These are phyloP conservation scores for Eragrostis curvula DNA, from an alignment of 176 grass and related monocot genomes.

Conservation along the genomic window DNA sequence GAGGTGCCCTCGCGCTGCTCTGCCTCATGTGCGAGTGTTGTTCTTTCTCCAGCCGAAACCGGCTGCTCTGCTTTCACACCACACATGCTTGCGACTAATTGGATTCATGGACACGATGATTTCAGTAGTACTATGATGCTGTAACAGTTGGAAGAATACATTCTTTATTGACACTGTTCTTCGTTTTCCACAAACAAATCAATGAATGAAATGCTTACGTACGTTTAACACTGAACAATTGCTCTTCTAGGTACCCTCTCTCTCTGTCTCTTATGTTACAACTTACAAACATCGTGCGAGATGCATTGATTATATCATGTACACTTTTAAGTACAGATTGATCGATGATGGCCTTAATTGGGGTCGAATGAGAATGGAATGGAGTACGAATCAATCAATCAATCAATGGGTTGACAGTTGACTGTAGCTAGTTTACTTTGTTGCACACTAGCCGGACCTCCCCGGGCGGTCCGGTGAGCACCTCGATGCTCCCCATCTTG, in stretches of 20 bases:
- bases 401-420: neutral
- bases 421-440: conserved; percentile 33
- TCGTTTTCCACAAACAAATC: neutral
- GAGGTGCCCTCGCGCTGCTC: neutral
- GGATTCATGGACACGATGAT: too few relatives aligned
- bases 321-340: conserved; percentile 29
- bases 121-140: neutral
- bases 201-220: neutral
- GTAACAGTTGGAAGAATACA: neutral
- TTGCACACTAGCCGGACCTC: conserved; percentile 57
- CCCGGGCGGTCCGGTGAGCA: conserved; percentile 49
- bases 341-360: neutral
- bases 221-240: neutral
- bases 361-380: neutral
- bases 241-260: neutral
- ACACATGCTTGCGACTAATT: neutral
- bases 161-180: neutral
- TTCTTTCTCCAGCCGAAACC: neutral
- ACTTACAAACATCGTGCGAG: neutral
- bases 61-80: conserved; percentile 17
- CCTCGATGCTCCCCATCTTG: conserved; percentile 59
- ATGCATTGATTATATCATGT: neutral
- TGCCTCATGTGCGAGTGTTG: neutral
- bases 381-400: neutral
- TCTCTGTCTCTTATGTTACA: conserved; percentile 36